Base-by-base conservation (phyloP, 176 grass and related monocot species). In the Pontederia paniculata region DNA sequence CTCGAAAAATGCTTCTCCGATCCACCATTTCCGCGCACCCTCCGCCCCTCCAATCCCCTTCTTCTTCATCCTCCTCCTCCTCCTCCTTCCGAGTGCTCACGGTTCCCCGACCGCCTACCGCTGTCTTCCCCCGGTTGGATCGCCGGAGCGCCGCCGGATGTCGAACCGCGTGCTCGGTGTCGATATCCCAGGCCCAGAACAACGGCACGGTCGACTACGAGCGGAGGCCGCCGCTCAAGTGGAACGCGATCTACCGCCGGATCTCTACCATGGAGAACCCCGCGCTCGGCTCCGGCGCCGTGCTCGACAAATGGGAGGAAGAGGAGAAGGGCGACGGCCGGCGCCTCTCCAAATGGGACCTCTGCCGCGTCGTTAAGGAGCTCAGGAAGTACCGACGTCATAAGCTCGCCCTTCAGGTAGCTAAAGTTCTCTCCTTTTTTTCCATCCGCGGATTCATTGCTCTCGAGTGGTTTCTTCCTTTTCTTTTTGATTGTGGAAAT, bases 131-230 rank as follows among this genome's bases (percentile, higher is more conserved):
- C 16, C 47, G 21, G 55, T 10, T 20, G 37, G 50, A 74, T 17
- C 45, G 55, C 37, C 23, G 51, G 31, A 51, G 23, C 54, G 43
- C 20, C 43, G 21, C 23, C 16, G 37, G 15, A 25, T 44, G 23
- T 22, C 45, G 22, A 1, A 28, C 45, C 44, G 42, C 17, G 17
- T 69, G 70, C 17, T 58, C 56, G 9, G 22, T 17, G 45, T 63
- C 50, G 56, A 70, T 79, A 70, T 84, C 71, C 42, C 73, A 90
- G 48, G 80, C 89, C 66, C 77, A 97, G 63, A 90, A 52, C 64
- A 83, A 97, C 47, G 86, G 83, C 1, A 66, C 85, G 17, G 45
- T 84, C 66, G 86, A 90, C 50, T 97, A 75, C 69, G 86, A 90
- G 82, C 69, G 83, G 21, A 63, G 83, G 19, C 18, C 55, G 9